Conservation (phyloP, 1,139 yeast species). For the Geotrichum bryndzae region DNA sequence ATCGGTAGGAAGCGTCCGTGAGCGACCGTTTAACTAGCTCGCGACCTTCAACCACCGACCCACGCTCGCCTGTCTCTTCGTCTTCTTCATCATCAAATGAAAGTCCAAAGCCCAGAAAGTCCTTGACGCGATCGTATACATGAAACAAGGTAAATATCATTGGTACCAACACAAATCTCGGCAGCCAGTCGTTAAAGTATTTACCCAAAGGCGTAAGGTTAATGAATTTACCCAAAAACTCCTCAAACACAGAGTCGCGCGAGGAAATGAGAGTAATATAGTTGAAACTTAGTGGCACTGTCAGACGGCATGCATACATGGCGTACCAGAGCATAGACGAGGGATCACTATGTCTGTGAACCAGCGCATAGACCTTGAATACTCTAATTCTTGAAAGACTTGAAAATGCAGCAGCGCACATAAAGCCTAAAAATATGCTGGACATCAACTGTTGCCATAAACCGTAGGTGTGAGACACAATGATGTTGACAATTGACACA, state of each 20-base stretch:
- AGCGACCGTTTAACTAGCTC: constrained; percentile 35
- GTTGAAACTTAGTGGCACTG: constrained; percentile 77
- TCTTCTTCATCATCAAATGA: constrained; percentile 42
- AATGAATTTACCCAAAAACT: constrained; percentile 68
- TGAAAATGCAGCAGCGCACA: constrained; percentile 60
- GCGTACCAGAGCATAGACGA: constrained; percentile 72
- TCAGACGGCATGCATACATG: constrained; percentile 73
- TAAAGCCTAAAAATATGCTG: constrained; percentile 51
- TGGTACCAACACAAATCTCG: constrained; percentile 66
- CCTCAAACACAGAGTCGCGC: constrained; percentile 40
- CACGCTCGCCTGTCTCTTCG: constrained; percentile 36
- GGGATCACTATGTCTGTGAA: constrained; percentile 60
- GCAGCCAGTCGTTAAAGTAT: constrained; percentile 66
- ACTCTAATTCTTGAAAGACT: constrained; percentile 63
- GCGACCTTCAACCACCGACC: constrained; percentile 35
- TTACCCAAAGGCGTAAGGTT: constrained; percentile 71
- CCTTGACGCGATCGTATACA: constrained; percentile 60
- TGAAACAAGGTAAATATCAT: constrained; percentile 57
- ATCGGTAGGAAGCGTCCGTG: constrained; percentile 29
- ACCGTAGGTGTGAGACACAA: constrained; percentile 37
- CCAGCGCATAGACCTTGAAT: constrained; percentile 73
- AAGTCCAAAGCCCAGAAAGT: constrained; percentile 49
- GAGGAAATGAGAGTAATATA: constrained; percentile 60
- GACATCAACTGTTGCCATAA: constrained; percentile 36
- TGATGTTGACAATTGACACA: constrained; percentile 53